A percentile compares a stretch with the other conserved stretches of the same genome.
These are phyloP conservation scores for Phlyctochytrium bullatum DNA, from an alignment of 192 early-diverging fungal species.

Conservation along the genomic window DNA sequence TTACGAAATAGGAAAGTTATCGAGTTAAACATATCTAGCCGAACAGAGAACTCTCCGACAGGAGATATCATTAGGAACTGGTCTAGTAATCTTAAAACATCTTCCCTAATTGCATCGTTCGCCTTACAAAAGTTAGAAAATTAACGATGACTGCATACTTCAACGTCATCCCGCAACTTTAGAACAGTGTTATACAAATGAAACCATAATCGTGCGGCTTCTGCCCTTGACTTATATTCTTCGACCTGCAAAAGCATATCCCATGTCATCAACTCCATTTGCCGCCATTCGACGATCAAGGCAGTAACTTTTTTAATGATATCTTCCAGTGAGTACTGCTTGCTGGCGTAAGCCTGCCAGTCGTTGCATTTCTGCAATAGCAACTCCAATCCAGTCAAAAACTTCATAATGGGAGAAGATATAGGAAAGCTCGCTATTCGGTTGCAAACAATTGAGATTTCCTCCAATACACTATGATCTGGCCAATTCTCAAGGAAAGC, in stretches of 20 bases:
- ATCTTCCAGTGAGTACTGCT: slow-evolving; percentile 71
- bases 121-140: too few species aligned
- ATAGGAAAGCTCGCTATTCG: slow-evolving; percentile 65
- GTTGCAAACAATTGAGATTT: slow-evolving; percentile 50
- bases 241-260: slow-evolving; percentile 79
- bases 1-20: too few species aligned
- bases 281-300: slow-evolving; percentile 87
- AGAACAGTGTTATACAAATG: slow-evolving; percentile 77
- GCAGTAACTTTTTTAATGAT: slow-evolving; percentile 65
- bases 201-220: slow-evolving; percentile 86
- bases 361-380: slow-evolving; percentile 86
- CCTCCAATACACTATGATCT: slow-evolving; percentile 82
- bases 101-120: slow-evolving; percentile 1
- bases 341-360: slow-evolving; percentile 87
- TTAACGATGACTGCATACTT: too few species aligned
- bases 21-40: slow-evolving; percentile 68
- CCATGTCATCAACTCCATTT: slow-evolving; percentile 89
- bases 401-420: slow-evolving; percentile 81
- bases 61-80: slow-evolving; percentile 77
- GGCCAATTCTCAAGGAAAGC: slow-evolving; percentile 82
- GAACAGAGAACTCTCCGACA: slow-evolving; percentile 73
- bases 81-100: slow-evolving; percentile 64
- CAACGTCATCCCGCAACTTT: too few species aligned
- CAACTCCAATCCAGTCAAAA: slow-evolving; percentile 85
- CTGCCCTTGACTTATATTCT: slow-evolving; percentile 64